Evolutionary conservation across 1,139 yeast genomes (phyloP).

Genomic region (Scheffersomyces segobiensis): DNA sequence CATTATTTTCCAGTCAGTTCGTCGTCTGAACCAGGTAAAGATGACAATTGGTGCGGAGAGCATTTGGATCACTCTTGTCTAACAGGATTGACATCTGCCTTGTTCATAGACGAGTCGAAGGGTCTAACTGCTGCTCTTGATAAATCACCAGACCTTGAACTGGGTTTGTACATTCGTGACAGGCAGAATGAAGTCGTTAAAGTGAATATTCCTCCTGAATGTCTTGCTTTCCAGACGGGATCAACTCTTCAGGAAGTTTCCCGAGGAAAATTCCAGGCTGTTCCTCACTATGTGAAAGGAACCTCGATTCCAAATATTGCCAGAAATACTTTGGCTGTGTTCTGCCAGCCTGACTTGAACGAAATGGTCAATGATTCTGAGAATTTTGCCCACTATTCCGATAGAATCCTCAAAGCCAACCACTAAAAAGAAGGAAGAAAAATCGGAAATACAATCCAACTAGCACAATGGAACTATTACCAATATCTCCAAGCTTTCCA

Average conservation of each 20-base stretch:
- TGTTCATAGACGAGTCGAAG: constrained; percentile 45
- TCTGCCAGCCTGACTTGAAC: constrained; percentile 61
- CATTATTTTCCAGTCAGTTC: constrained; percentile 47
- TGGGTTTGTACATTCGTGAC: constrained; percentile 57
- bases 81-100: constrained; percentile 61
- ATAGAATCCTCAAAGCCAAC: constrained; percentile 33
- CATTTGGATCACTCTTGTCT: constrained; percentile 65
- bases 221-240: constrained; percentile 67
- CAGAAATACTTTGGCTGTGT: constrained; percentile 63
- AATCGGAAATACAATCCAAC: not conserved
- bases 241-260: constrained; percentile 59
- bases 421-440: constrained; percentile 19
- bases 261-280: constrained; percentile 54
- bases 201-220: constrained; percentile 55
- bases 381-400: constrained; percentile 53
- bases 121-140: constrained; percentile 22
- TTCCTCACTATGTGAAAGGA: constrained; percentile 60
- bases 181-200: constrained; percentile 47
- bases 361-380: constrained; percentile 45
- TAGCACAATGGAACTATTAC: not conserved
- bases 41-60: constrained; percentile 63
- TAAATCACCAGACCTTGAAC: constrained; percentile 41
- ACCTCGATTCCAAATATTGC: constrained; percentile 35
- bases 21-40: constrained; percentile 9
- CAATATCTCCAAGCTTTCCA: not conserved